Evolutionary conservation across 1,139 yeast species (phyloP).

Genomic region (Scheffersomyces quercinus): DNA sequence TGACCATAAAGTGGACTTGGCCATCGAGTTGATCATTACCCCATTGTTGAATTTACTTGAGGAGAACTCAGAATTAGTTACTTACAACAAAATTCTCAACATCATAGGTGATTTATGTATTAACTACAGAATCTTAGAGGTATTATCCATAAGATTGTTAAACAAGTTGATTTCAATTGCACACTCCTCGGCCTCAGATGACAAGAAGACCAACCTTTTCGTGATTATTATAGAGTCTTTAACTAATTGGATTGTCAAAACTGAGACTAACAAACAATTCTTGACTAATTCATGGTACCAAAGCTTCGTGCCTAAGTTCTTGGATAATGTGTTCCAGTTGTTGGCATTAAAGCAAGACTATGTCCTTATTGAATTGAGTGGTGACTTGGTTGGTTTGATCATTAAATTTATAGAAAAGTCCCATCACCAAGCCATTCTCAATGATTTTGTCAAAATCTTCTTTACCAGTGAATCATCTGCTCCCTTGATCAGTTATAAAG

Average conservation of each 20-base stretch:
- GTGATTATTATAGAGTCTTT: slow-evolving; percentile 26
- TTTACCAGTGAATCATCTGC: slow-evolving; percentile 12
- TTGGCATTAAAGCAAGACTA: slow-evolving; percentile 11
- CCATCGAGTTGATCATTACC: slow-evolving; percentile 64
- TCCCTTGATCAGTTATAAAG: slow-evolving; percentile 7
- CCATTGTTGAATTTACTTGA: slow-evolving; percentile 46
- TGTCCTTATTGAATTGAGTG: slow-evolving; percentile 30
- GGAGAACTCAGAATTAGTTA: slow-evolving; percentile 18
- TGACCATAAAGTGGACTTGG: slow-evolving; percentile 26
- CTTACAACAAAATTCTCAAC: slow-evolving; percentile 34
- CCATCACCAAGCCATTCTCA: slow-evolving; percentile 40
- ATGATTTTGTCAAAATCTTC: slow-evolving; percentile 31
- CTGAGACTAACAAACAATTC: slow-evolving; percentile 24
- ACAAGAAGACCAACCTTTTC: slow-evolving; percentile 14
- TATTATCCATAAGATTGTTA: slow-evolving; percentile 49
- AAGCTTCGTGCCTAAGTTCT: slow-evolving; percentile 35
- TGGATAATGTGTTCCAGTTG: slow-evolving; percentile 15
- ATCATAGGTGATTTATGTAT: slow-evolving; percentile 48
- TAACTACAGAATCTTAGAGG: slow-evolving; percentile 49
- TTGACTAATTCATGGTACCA: slow-evolving; percentile 46
- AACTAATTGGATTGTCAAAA: slow-evolving; percentile 23
- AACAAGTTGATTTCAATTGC: slow-evolving; percentile 35
- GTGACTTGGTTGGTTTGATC: slow-evolving; percentile 39
- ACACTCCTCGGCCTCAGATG: slow-evolving; percentile 9
- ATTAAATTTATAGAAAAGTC: slow-evolving; percentile 36